Percentiles rank a stretch among this genome's conserved stretches.
These are phyloP conservation scores for Dictyostelium firmibasis DNA, from an alignment of 78 protist genomes.

Conservation along the genomic window DNA sequence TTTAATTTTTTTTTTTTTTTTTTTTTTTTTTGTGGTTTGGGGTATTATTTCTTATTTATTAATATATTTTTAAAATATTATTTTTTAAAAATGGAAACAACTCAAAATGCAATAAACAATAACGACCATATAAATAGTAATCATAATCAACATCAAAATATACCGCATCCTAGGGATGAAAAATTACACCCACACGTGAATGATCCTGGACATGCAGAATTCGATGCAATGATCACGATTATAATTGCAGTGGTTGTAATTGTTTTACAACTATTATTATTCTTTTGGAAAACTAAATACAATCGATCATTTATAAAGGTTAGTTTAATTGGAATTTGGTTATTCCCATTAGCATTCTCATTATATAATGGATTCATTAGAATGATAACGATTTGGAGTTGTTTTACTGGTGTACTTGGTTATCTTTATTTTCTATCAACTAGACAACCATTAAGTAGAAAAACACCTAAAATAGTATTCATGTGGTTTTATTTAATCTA, in stretches of 20 bases:
- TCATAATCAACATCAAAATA: neutral
- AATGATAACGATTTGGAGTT: neutral
- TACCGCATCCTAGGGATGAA: neutral
- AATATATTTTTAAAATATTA: too few relatives aligned
- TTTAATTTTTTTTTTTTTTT: too few relatives aligned
- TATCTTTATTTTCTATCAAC: constrained; percentile 29
- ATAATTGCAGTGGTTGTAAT: neutral
- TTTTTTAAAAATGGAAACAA: neutral
- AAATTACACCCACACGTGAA: neutral
- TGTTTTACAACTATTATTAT: neutral
- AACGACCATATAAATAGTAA: too few relatives aligned
- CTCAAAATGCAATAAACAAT: neutral
- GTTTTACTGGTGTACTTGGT: neutral
- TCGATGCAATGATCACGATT: neutral
- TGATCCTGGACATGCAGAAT: constrained; percentile 3
- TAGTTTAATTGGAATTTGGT: constrained; percentile 17
- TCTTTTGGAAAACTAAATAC: constrained; percentile 1
- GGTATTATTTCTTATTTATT: too few relatives aligned
- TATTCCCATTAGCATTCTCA: constrained; percentile 13
- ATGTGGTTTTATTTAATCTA: constrained; percentile 52
- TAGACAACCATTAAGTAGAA: constrained; percentile 20
- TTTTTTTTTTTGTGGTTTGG: too few relatives aligned
- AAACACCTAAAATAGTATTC: constrained; percentile 48
- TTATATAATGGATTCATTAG: neutral
- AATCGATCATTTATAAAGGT: neutral